Evolutionary conservation across 768 basidiomycete species (phyloP).

Genomic region (Suillus variegatus): DNA sequence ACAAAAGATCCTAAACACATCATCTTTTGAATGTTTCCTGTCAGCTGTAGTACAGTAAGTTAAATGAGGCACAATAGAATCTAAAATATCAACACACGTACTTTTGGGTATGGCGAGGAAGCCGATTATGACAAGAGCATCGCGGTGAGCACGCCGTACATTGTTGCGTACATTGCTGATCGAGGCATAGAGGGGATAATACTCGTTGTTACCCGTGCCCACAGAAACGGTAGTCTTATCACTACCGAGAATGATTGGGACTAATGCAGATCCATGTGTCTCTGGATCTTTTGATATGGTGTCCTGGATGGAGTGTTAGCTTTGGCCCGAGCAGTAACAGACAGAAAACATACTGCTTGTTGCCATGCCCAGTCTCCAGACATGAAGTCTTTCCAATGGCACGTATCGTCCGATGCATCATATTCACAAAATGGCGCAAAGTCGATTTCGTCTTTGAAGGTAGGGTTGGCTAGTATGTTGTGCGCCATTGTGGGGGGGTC

Average conservation of each 20-base stretch:
- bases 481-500: constrained; percentile 18
- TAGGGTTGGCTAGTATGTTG: constrained; percentile 24
- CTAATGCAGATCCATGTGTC: constrained; percentile 13
- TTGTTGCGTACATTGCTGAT: too few species aligned
- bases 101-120: too few species aligned
- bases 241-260: constrained; percentile 15
- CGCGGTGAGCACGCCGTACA: too few species aligned
- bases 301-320: neutral
- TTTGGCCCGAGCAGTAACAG: neutral
- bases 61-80: too few species aligned
- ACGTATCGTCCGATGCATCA: neutral
- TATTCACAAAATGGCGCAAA: constrained; percentile 18
- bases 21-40: too few species aligned
- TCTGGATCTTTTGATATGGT: neutral
- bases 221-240: constrained; percentile 17
- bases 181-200: too few species aligned
- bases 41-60: too few species aligned
- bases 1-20: too few species aligned
- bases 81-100: too few species aligned
- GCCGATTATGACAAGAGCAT: too few species aligned
- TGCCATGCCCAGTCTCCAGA: constrained; percentile 24
- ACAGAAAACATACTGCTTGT: constrained; percentile 2
- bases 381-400: constrained; percentile 22
- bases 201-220: neutral
- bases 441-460: constrained; percentile 23